Evolutionary conservation across 768 basidiomycete genomes (phyloP).

Genomic region (Amanita subjunquillea): DNA sequence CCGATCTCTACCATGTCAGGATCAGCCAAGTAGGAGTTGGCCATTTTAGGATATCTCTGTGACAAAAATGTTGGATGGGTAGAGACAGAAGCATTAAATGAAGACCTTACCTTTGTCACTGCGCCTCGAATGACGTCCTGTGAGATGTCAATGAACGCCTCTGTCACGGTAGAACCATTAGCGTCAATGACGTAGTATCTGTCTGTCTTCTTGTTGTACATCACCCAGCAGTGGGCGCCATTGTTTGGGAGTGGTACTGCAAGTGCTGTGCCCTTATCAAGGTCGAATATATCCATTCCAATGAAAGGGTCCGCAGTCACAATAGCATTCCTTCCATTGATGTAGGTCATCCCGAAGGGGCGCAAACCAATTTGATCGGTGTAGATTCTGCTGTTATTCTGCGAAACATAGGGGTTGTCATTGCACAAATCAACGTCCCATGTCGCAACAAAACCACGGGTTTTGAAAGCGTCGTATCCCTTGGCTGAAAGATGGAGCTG

Average conservation of each 20-base stretch:
- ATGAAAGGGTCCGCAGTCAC: constrained; percentile 29
- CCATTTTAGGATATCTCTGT: constrained; percentile 20
- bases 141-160: constrained; percentile 29
- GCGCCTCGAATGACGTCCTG: constrained; percentile 27
- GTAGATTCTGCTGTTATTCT: constrained; percentile 24
- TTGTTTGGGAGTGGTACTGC: constrained; percentile 23
- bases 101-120: constrained; percentile 15
- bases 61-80: neutral
- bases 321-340: constrained; percentile 28
- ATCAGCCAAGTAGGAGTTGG: constrained; percentile 27
- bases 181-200: constrained; percentile 37
- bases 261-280: constrained; percentile 9
- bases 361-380: constrained; percentile 31
- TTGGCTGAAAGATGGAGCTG: constrained; percentile 39
- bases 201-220: constrained; percentile 28
- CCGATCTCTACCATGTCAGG: constrained; percentile 28
- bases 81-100: neutral
- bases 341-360: constrained; percentile 39
- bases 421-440: constrained; percentile 32
- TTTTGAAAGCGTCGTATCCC: constrained; percentile 27
- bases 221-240: constrained; percentile 35
- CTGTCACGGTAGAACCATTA: constrained; percentile 28
- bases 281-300: constrained; percentile 25
- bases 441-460: constrained; percentile 38
- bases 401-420: constrained; percentile 32